Conservation (phyloP, 441 rosid species). For the Populus hybrid region DNA sequence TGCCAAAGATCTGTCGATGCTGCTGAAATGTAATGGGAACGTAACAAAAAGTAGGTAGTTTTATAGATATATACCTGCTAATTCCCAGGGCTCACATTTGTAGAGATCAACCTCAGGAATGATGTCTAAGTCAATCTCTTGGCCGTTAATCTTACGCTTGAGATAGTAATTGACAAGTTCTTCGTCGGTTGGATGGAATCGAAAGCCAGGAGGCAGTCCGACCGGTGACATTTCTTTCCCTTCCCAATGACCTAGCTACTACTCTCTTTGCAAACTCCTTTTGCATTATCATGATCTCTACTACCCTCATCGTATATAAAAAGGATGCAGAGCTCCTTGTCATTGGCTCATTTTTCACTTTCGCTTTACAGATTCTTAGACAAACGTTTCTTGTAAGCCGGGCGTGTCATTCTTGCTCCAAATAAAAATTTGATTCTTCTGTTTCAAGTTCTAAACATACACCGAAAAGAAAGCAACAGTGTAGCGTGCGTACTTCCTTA, state of each 20-base stretch:
- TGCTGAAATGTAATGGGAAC: not conserved
- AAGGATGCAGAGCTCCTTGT: not conserved
- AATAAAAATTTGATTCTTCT: not conserved
- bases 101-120: conserved; percentile 95
- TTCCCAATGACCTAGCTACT: not conserved
- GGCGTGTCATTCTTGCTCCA: not conserved
- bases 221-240: conserved; percentile 60
- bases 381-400: conserved; percentile 4
- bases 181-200: conserved; percentile 70
- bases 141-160: conserved; percentile 76
- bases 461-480: not conserved
- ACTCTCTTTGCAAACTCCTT: not conserved
- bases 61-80: conserved; percentile 48
- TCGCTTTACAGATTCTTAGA: conserved; percentile 6
- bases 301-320: not conserved
- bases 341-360: conserved; percentile 3
- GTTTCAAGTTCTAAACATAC: not conserved
- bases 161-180: conserved; percentile 93
- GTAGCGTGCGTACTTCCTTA: too few relatives aligned
- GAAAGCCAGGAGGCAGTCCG: conserved; percentile 53
- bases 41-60: not conserved
- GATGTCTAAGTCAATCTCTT: conserved; percentile 85
- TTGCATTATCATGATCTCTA: not conserved
- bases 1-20: not conserved
- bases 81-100: conserved; percentile 97